Percentiles rank a stretch among this genome's conserved stretches.
Conservation (phyloP, 1,284 basidiomycete species). For the Volvariella volvacea region DNA sequence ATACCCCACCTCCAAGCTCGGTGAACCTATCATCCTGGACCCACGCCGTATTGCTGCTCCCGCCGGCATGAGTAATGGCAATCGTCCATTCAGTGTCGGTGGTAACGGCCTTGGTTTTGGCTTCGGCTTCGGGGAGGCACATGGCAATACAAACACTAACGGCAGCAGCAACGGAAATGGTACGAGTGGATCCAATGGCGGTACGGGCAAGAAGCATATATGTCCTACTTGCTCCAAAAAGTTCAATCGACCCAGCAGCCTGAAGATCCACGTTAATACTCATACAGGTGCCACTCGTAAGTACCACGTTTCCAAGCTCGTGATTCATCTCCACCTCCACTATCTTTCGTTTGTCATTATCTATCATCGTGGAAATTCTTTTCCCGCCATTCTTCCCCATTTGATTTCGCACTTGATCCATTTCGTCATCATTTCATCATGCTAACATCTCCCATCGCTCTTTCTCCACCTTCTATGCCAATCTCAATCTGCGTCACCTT, state of each 20-base stretch:
- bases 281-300: slow-evolving; percentile 73
- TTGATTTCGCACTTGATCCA: slow-evolving; percentile 4
- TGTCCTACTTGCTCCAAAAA: slow-evolving; percentile 63
- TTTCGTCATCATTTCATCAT: slow-evolving; percentile 2
- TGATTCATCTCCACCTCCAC: background rate
- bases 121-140: too few species aligned
- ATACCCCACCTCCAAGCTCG: too few species aligned
- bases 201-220: slow-evolving; percentile 44
- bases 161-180: slow-evolving; percentile 21
- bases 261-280: slow-evolving; percentile 69
- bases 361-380: slow-evolving; percentile 8
- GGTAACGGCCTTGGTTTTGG: too few species aligned
- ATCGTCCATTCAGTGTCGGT: too few species aligned
- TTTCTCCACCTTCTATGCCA: too few species aligned
- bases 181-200: slow-evolving; percentile 13
- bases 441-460: background rate
- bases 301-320: slow-evolving; percentile 27
- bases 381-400: slow-evolving; percentile 4
- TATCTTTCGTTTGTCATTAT: slow-evolving; percentile 4
- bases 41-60: background rate
- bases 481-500: too few species aligned
- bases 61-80: background rate
- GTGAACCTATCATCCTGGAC: too few species aligned
- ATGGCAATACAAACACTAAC: too few species aligned
- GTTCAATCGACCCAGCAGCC: slow-evolving; percentile 73